Evolutionary conservation across 257 asterid species (phyloP).

Genomic region (Solanum corneliomulleri): DNA sequence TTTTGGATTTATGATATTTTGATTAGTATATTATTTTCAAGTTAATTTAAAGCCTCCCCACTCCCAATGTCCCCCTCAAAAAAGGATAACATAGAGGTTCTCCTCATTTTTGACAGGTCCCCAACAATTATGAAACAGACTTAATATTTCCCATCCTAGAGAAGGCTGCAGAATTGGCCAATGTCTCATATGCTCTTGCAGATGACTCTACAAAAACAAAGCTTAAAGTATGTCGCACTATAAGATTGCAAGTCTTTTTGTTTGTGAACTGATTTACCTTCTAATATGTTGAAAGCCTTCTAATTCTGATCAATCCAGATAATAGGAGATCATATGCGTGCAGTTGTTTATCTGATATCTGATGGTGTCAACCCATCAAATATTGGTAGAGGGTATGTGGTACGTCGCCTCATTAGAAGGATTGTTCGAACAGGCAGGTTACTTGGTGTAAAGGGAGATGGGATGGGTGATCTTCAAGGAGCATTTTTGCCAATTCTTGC

Average conservation of each 20-base stretch:
- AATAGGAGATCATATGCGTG: conserved; percentile 96
- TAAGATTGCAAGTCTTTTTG: conserved; percentile 1
- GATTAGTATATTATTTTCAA: background rate
- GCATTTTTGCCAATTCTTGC: conserved; percentile 80
- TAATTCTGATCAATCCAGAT: conserved; percentile 35
- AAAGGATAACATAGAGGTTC: background rate
- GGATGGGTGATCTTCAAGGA: conserved; percentile 53
- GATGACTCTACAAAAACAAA: conserved; percentile 56
- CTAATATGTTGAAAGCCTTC: background rate
- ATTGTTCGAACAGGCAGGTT: conserved; percentile 80
- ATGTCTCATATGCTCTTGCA: conserved; percentile 46
- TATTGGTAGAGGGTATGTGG: conserved; percentile 93
- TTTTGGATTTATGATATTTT: background rate
- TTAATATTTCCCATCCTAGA: conserved; percentile 76
- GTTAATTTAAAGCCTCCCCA: background rate
- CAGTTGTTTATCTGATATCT: conserved; percentile 82
- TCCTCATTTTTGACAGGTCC: conserved; percentile 49
- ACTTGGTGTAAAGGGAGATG: conserved; percentile 77
- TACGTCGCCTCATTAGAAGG: conserved; percentile 88
- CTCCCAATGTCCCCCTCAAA: background rate
- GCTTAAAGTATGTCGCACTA: conserved; percentile 44
- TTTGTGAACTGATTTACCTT: background rate
- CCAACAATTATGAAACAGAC: conserved; percentile 90
- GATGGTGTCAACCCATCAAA: conserved; percentile 94
- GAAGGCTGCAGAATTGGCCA: conserved; percentile 77